Evolutionary conservation across 768 basidiomycete species (phyloP).

Genomic region (Brasilioporus rufonigricans): DNA sequence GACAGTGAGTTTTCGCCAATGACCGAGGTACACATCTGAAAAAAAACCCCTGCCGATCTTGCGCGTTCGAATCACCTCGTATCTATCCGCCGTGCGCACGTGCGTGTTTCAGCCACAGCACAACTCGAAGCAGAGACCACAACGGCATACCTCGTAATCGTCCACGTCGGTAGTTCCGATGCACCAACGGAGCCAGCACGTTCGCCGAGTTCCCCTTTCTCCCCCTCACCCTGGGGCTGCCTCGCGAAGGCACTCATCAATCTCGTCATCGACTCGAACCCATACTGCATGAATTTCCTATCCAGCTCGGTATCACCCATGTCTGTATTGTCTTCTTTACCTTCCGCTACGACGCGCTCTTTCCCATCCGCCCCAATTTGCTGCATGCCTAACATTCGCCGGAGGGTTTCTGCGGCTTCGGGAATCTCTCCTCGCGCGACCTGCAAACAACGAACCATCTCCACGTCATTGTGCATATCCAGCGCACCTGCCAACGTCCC

Average conservation of each 20-base stretch:
- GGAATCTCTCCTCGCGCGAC: slow-evolving; percentile 22
- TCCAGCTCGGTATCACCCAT: slow-evolving; percentile 32
- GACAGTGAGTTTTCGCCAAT: slow-evolving; percentile 63
- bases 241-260: slow-evolving; percentile 52
- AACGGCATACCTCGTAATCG: slow-evolving; percentile 57
- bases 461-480: slow-evolving; percentile 15
- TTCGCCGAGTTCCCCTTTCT: not conserved
- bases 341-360: not conserved
- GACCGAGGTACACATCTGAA: slow-evolving; percentile 75
- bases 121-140: not conserved
- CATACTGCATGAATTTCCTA: slow-evolving; percentile 66
- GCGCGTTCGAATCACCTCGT: slow-evolving; percentile 70
- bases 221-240: not conserved
- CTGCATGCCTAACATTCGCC: slow-evolving; percentile 18
- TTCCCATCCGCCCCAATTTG: not conserved
- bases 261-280: slow-evolving; percentile 67
- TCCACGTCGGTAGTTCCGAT: slow-evolving; percentile 61
- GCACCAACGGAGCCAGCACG: not conserved
- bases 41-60: slow-evolving; percentile 75
- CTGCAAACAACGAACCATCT: slow-evolving; percentile 23
- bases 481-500: slow-evolving; percentile 16
- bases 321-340: not conserved
- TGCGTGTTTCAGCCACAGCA: not conserved
- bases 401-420: slow-evolving; percentile 24
- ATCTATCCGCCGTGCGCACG: slow-evolving; percentile 34